phyloP scores from a whole-genome alignment of 257 asterid genomes.

The Solanum virginianum region DNA sequence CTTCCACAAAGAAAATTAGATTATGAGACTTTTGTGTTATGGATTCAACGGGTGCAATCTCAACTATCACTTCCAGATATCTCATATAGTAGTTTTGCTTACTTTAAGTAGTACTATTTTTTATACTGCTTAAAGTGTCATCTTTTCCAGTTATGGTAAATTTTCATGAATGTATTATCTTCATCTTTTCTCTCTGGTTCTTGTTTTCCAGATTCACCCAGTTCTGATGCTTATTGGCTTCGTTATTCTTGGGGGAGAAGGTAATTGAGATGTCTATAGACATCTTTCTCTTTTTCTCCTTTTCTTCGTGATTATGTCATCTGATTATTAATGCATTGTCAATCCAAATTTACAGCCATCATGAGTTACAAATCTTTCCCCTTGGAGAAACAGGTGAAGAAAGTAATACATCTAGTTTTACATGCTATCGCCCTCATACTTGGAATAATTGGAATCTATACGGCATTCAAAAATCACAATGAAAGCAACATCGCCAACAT shows the following conservation, averaged over 20 bases:
- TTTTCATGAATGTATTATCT: neutral
- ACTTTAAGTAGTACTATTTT: neutral
- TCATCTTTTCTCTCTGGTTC: neutral
- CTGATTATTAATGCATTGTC: neutral
- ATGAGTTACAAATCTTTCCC: slow-evolving; percentile 78
- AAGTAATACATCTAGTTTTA: slow-evolving; percentile 60
- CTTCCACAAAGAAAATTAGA: neutral
- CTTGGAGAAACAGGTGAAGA: slow-evolving; percentile 65
- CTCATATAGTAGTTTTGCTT: neutral
- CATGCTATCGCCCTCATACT: slow-evolving; percentile 75
- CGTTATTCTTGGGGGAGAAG: slow-evolving; percentile 79
- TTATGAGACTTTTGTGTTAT: neutral
- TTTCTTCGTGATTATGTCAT: neutral
- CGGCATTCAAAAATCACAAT: slow-evolving; percentile 82
- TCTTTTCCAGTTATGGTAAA: neutral
- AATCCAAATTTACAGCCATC: slow-evolving; percentile 51
- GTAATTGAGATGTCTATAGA: slow-evolving; percentile 18
- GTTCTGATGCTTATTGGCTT: slow-evolving; percentile 86
- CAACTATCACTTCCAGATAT: neutral
- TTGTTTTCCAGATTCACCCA: slow-evolving; percentile 67
- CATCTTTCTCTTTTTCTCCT: neutral
- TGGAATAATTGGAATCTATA: slow-evolving; percentile 70
- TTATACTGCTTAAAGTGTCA: neutral
- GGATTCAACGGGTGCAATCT: neutral
- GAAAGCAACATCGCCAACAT: slow-evolving; percentile 80